Base-by-base conservation (phyloP, 2,329 filamentous ascomycete genomes). In the Tolypocladium cylindrosporum region DNA sequence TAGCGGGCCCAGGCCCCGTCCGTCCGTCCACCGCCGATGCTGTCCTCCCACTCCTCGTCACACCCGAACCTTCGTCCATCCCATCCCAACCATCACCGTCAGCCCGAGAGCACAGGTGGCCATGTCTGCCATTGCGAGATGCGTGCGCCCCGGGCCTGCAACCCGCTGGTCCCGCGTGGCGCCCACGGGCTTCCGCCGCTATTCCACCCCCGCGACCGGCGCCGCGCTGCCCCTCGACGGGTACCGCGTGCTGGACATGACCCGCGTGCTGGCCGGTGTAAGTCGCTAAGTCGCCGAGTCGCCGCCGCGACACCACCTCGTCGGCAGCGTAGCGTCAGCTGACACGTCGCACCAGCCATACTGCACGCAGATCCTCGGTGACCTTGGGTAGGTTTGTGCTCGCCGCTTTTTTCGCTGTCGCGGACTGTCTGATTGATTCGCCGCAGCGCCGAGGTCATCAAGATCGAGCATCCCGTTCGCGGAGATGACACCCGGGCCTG, bases 401-500 rank as follows among this genome's bases (percentile, higher is more conserved):
- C n/a, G 34, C 31, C 19, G 1, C 4, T 57, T 11, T 13, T 2
- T 10, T 2, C 21, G 19, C 14, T 13, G 14, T 11, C 55, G 19
- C 27, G 6, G 39, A 39, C 11, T 41, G 42, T 53, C 54, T 59
- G 4, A 21, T 43, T 39, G 50, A 21, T 31, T 34, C 36, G 3
- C 43, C 43, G 24, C 57, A 95, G 91, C 62, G 94, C 94, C 63
- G 93, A 99, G 71, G 86, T 99, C 39, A 96, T 99, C 75, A 99
- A 99, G 74, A 84, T 99, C 61, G 94, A 99, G 74, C 94, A 99
- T 72, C 94, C 94, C 4, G 85, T 85, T 6, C 83, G 90, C 58
- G 94, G 90, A 42, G 94, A 99, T 70, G 94, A 99, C 70, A 99
- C 94, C 11, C 80, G 94, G 67, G 92, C 92, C 55, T 99, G 94